phyloP scores from a whole-genome alignment of 139 green algal genomes.

The Chlorella ohadii region DNA sequence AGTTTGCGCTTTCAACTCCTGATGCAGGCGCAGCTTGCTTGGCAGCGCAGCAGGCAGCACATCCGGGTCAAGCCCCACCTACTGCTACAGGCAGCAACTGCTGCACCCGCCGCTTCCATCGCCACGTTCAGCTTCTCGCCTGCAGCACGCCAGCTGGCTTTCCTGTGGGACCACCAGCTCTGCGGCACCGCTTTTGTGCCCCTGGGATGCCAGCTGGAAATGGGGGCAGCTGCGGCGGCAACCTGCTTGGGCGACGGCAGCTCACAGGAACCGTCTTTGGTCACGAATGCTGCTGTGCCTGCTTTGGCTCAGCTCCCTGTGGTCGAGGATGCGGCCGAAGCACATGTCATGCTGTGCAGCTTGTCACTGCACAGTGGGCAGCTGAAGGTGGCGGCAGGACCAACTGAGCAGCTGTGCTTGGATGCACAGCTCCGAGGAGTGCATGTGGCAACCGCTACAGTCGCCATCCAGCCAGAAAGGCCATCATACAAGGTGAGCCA shows the following conservation, averaged over 20 bases:
- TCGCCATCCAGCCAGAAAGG: no score
- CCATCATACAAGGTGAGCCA: no score
- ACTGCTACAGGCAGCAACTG: not conserved
- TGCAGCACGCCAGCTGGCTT: constrained; percentile 5
- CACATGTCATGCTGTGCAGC: no score
- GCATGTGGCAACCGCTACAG: no score
- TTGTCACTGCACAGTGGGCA: no score
- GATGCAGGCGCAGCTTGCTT: not conserved
- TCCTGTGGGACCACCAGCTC: constrained; percentile 59
- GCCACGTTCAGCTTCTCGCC: not conserved
- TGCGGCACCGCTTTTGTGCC: constrained; percentile 51
- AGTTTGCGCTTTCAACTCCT: not conserved
- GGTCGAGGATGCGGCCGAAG: no score
- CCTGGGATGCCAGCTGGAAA: constrained; percentile 63
- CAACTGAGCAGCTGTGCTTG: no score
- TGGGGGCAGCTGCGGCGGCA: constrained; percentile 30
- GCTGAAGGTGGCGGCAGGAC: no score
- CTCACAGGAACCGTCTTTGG: not conserved
- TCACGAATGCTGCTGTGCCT: not conserved
- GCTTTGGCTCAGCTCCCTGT: no score
- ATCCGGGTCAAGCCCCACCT: not conserved
- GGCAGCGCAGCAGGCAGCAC: not conserved
- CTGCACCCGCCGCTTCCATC: no score
- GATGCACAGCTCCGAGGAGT: no score
- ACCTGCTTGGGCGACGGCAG: not conserved